These are phyloP conservation scores for Hordeum pubiflorum DNA, from an alignment of 202 grass and related monocot species.

Conservation along the genomic window DNA sequence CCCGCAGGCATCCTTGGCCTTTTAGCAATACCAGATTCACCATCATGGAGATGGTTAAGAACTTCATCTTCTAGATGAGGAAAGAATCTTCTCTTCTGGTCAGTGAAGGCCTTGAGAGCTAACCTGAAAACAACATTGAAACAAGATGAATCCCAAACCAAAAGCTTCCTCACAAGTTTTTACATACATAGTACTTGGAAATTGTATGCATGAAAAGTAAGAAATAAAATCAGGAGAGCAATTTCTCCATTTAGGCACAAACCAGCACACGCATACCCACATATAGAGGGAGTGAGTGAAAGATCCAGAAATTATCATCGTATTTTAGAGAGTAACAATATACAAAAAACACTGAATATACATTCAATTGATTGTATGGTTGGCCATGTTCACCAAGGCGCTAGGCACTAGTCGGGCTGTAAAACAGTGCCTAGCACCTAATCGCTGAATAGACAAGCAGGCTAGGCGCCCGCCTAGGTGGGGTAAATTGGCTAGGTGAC, in stretches of 20 bases:
- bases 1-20: conserved; percentile 30
- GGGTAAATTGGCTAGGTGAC: neutral
- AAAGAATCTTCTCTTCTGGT: conserved; percentile 93
- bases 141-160: neutral
- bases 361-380: neutral
- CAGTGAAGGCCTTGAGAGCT: conserved; percentile 91
- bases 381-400: neutral
- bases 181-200: neutral
- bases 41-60: conserved; percentile 45
- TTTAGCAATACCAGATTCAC: conserved; percentile 43
- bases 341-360: neutral
- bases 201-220: neutral
- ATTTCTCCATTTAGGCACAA: neutral
- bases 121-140: conserved; percentile 55
- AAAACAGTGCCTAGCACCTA: neutral
- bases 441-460: neutral
- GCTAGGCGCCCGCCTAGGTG: neutral
- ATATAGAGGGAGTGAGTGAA: neutral
- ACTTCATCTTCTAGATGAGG: conserved; percentile 90
- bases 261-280: neutral
- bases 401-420: neutral
- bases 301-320: neutral
- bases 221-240: neutral
- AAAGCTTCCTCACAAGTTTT: conserved; percentile 9
- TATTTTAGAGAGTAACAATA: neutral